Evolutionary conservation across 2,329 filamentous ascomycete genomes (phyloP), one percentile per base, ranked within the genome.

Genomic region (Sclerotinia nivalis): DNA sequence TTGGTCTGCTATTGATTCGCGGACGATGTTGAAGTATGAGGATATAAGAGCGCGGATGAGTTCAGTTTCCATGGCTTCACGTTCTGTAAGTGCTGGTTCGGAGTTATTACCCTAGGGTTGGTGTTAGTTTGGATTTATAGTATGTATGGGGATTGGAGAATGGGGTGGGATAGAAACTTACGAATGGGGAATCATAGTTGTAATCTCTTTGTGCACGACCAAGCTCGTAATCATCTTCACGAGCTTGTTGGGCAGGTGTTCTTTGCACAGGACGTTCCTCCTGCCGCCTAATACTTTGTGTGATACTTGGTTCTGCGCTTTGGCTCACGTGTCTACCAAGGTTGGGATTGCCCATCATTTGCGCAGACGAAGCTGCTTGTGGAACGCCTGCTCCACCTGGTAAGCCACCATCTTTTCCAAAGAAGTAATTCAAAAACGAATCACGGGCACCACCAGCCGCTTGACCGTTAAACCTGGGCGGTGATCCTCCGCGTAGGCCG

Each of bases 1-100:
- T 82, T 98, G 95, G 79, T 99, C 96, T 58, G 95, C 95, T 76
- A 97, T 97, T n/a, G 93, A 95, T 82, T 99, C 96, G 73, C 96
- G 92, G 60, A 99, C 96, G 77, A 99, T 99, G 80, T 97, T 97
- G 85, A 99, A 99, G 84, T 99, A 99, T 1, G 94, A 97, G 45
- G 93, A 97, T 80, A 99, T 99, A 69, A 99, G 88, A 60, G 94
- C 92, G 60, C 95, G 91, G 79, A 99, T 99, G 54, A 99, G 89
- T 81, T 99, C 96, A 13, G 96, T 98, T 83, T 99, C 96, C 84
- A 99, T 92, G 58, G 93, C 92, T 83, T 99, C 96, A 66, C 96
- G 92, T 75, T 99, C 96, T 0, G 94, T 97, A 77, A 99, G 87
- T 69, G 93, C 93, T 47, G 93, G 93, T 78, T 97, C 93, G 72